Evolutionary conservation across 2,329 filamentous ascomycete genomes (phyloP).

Genomic region (Colletotrichum melonis): DNA sequence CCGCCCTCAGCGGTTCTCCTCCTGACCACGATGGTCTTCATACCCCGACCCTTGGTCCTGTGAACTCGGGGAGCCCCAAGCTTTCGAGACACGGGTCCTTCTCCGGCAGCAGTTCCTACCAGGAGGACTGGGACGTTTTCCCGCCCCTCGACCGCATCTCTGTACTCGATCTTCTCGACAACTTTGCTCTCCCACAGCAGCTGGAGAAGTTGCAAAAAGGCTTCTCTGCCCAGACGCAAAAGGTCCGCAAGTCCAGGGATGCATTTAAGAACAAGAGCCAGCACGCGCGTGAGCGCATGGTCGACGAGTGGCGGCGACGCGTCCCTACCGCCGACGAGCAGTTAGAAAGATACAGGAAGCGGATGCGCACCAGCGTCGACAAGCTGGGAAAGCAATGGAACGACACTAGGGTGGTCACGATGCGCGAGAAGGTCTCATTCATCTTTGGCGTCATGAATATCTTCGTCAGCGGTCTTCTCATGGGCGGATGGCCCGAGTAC

Average conservation of each 20-base stretch:
- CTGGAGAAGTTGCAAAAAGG: constrained; percentile 91
- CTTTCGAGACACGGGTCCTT: constrained; percentile 84
- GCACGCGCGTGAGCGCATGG: constrained; percentile 86
- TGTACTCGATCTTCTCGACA: constrained; percentile 93
- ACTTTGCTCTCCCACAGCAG: constrained; percentile 88
- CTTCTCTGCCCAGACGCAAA: constrained; percentile 84
- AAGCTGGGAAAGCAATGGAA: constrained; percentile 88
- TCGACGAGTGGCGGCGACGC: constrained; percentile 91
- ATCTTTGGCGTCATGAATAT: constrained; percentile 97
- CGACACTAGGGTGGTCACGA: constrained; percentile 86
- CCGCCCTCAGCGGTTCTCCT: constrained; percentile 56
- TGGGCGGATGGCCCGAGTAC: constrained; percentile 85
- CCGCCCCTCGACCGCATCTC: constrained; percentile 90
- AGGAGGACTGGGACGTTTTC: constrained; percentile 88
- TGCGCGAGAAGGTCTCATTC: constrained; percentile 94
- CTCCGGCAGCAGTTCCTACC: constrained; percentile 85
- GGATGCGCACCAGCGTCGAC: constrained; percentile 91
- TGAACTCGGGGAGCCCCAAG: constrained; percentile 60
- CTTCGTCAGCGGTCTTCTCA: constrained; percentile 93
- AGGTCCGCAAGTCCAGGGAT: constrained; percentile 84
- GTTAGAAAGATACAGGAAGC: constrained; percentile 87
- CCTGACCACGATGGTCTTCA: constrained; percentile 57
- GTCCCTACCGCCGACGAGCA: constrained; percentile 91
- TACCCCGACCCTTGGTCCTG: constrained; percentile 63
- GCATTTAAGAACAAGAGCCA: constrained; percentile 80